Percentiles rank a stretch among this genome's conserved stretches.
Evolutionary conservation across 2,329 filamentous ascomycete species (phyloP).

Genomic region (Decorospora gaudefroyi): DNA sequence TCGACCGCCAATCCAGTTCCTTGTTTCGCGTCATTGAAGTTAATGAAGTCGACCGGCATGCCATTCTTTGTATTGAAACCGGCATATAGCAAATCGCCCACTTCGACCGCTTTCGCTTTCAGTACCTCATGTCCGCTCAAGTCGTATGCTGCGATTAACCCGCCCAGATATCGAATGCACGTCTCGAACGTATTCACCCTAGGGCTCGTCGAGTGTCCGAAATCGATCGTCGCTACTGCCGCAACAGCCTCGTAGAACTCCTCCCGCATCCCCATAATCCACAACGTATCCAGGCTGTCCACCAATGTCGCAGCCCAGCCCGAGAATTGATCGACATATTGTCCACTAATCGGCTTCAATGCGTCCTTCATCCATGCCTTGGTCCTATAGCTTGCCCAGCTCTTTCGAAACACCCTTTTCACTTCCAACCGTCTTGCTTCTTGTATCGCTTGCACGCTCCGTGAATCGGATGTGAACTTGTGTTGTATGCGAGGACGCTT

Average conservation of each 20-base stretch:
- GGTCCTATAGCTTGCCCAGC: conserved; percentile 52
- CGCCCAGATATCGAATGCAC: conserved; percentile 51
- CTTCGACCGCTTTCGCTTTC: conserved; percentile 44
- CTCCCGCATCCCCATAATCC: conserved; percentile 55
- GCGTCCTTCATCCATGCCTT: conserved; percentile 56
- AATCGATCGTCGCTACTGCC: conserved; percentile 53
- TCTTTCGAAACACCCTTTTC: conserved; percentile 47
- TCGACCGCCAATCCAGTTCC: conserved; percentile 43
- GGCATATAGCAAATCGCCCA: conserved; percentile 52
- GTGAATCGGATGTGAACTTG: conserved; percentile 27
- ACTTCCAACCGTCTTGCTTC: conserved; percentile 34
- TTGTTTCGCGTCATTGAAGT: conserved; percentile 45
- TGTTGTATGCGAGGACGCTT: conserved; percentile 45
- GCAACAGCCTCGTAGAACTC: conserved; percentile 55
- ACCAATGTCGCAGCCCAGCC: conserved; percentile 56
- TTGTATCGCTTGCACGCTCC: conserved; percentile 27
- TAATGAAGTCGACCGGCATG: conserved; percentile 53
- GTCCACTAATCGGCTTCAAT: conserved; percentile 49
- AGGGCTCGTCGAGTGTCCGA: conserved; percentile 45
- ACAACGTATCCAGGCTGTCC: conserved; percentile 53
- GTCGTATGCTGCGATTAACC: conserved; percentile 46
- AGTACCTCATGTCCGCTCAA: conserved; percentile 43
- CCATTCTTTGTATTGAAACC: conserved; percentile 54
- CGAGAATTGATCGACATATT: conserved; percentile 50
- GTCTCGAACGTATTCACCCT: conserved; percentile 58